A percentile compares a stretch with the other conserved stretches of the same genome.
Evolutionary conservation across 2,329 filamentous ascomycete genomes (phyloP).

Genomic region (Neonectria ditissima): DNA sequence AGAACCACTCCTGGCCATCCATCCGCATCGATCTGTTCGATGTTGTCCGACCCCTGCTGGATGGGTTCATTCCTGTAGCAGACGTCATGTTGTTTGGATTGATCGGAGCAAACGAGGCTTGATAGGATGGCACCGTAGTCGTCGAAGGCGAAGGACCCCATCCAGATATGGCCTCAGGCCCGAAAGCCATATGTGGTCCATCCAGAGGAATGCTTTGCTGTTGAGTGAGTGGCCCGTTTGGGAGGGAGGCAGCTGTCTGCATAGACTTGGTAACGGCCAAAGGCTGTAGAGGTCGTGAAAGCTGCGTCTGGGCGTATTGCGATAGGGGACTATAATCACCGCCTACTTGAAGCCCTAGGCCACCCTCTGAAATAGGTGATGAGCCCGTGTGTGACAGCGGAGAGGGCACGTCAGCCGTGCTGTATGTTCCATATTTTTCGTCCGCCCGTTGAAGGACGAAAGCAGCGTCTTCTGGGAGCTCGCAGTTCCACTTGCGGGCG

Average conservation of each 20-base stretch:
- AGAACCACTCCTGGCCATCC: slow-evolving; percentile 68
- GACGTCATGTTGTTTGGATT: slow-evolving; percentile 31
- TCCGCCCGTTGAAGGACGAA: slow-evolving; percentile 82
- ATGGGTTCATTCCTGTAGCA: slow-evolving; percentile 33
- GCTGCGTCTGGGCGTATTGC: slow-evolving; percentile 47
- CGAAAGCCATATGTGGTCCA: slow-evolving; percentile 36
- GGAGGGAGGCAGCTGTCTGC: slow-evolving; percentile 28
- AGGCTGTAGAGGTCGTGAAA: slow-evolving; percentile 39
- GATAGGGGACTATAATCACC: slow-evolving; percentile 52
- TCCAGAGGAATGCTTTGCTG: slow-evolving; percentile 39
- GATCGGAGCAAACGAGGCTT: slow-evolving; percentile 37
- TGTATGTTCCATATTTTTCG: slow-evolving; percentile 81
- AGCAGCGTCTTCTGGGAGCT: slow-evolving; percentile 85
- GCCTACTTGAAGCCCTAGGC: slow-evolving; percentile 35
- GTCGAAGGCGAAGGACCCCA: slow-evolving; percentile 42
- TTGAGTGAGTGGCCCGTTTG: slow-evolving; percentile 27
- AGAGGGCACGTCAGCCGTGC: slow-evolving; percentile 70
- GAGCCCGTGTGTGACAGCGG: slow-evolving; percentile 54
- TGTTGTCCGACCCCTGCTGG: slow-evolving; percentile 32
- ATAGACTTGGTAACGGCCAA: slow-evolving; percentile 31
- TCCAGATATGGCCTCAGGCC: slow-evolving; percentile 40
- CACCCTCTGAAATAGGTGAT: slow-evolving; percentile 48
- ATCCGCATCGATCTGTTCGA: slow-evolving; percentile 49
- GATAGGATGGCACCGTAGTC: slow-evolving; percentile 37
- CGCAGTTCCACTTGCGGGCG: slow-evolving; percentile 88